Conservation (phyloP, 495 filamentous ascomycete species). For the Penicillium flavigenum region DNA sequence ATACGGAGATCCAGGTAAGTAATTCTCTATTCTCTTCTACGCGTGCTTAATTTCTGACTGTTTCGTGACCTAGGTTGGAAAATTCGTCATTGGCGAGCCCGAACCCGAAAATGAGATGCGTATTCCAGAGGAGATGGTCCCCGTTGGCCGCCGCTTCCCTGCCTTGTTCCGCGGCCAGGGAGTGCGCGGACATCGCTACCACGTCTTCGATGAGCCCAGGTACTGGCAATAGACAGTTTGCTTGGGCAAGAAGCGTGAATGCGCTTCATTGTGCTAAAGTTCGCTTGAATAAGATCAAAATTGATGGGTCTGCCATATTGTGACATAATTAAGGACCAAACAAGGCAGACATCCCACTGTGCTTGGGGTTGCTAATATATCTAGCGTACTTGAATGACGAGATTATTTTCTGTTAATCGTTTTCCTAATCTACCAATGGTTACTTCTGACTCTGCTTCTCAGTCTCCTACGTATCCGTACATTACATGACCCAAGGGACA, state of each 20-base stretch:
- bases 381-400: slow-evolving; percentile 1
- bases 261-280: background rate
- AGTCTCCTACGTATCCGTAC: background rate
- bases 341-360: slow-evolving; percentile 10
- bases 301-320: slow-evolving; percentile 10
- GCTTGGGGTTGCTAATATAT: background rate
- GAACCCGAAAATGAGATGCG: slow-evolving; percentile 59
- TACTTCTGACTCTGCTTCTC: background rate
- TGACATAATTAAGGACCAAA: slow-evolving; percentile 9
- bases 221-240: slow-evolving; percentile 53
- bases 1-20: slow-evolving; percentile 90
- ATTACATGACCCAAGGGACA: background rate
- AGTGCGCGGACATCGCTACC: slow-evolving; percentile 86
- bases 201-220: slow-evolving; percentile 93
- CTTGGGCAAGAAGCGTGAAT: background rate
- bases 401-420: background rate
- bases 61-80: slow-evolving; percentile 63
- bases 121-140: slow-evolving; percentile 66
- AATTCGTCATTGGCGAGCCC: slow-evolving; percentile 80
- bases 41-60: slow-evolving; percentile 17
- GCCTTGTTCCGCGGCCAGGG: slow-evolving; percentile 81
- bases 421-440: background rate
- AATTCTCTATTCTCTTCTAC: background rate
- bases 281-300: slow-evolving; percentile 7
- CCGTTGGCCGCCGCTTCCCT: slow-evolving; percentile 81